phyloP scores from a whole-genome alignment of 1,284 basidiomycete species.

The Pseudozyma hubeiensis region DNA sequence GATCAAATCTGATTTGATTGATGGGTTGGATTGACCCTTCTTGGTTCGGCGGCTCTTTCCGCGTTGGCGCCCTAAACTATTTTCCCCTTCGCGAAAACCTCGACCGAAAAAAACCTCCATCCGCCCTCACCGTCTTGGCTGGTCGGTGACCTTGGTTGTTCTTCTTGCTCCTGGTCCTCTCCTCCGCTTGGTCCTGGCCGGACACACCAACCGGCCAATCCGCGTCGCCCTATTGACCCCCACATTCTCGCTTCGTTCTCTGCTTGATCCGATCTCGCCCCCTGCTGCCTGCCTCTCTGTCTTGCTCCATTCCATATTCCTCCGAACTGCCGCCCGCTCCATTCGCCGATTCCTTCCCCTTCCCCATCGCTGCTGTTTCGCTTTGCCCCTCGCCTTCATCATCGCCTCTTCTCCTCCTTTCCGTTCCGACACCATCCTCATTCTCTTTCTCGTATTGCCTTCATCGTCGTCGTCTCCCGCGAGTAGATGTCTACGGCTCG shows the following conservation, averaged over 20 bases:
- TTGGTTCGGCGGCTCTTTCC: constrained; percentile 29
- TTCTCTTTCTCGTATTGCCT: background rate
- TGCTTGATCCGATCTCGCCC: constrained; percentile 13
- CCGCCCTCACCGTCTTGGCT: constrained; percentile 1
- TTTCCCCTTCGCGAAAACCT: constrained; percentile 1
- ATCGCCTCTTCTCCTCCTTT: background rate
- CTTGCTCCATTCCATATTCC: background rate
- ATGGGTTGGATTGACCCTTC: background rate
- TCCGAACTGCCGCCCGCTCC: constrained; percentile 11
- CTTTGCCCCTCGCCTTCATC: constrained; percentile 1
- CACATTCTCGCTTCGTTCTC: constrained; percentile 6
- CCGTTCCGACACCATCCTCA: no score
- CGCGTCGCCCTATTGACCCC: constrained; percentile 21
- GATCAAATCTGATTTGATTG: no score
- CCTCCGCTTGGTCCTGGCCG: constrained; percentile 1
- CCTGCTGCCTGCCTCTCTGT: background rate
- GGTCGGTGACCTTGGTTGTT: background rate
- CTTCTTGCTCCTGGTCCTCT: constrained; percentile 1
- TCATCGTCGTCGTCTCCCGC: constrained; percentile 3
- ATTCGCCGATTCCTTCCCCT: background rate
- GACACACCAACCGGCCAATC: constrained; percentile 18
- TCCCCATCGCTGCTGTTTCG: background rate
- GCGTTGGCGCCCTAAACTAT: constrained; percentile 15
- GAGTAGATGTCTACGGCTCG: constrained; percentile 50
- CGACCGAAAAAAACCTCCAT: constrained; percentile 1